Conservation (phyloP, 345 rosid species). For the Leavenworthia alabamica region DNA sequence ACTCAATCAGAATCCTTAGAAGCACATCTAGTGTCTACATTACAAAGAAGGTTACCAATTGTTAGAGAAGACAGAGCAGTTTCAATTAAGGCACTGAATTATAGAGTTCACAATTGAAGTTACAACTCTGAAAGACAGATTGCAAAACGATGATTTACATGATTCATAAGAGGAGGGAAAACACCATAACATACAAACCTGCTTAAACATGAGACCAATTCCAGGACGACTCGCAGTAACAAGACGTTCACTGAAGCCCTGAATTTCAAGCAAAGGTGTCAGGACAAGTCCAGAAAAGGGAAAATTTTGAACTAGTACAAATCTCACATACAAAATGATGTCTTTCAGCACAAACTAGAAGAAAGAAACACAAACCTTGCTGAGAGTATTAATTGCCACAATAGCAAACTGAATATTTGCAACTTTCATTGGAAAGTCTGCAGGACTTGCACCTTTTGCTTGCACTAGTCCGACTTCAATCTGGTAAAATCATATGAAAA, state of each 20-base stretch:
- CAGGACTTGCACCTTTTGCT: constrained; percentile 41
- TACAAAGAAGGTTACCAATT: constrained; percentile 1
- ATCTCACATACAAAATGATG: background rate
- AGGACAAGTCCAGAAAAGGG: constrained; percentile 7
- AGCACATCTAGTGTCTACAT: constrained; percentile 87
- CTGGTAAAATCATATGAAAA: constrained; percentile 41
- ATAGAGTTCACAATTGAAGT: background rate
- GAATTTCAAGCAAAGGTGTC: constrained; percentile 21
- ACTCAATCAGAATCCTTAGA: constrained; percentile 65
- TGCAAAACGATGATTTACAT: background rate
- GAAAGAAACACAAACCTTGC: constrained; percentile 58
- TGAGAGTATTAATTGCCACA: constrained; percentile 84
- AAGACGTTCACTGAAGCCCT: constrained; percentile 95
- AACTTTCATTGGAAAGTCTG: constrained; percentile 51
- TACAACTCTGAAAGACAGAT: background rate
- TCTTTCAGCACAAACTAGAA: background rate
- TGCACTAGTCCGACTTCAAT: constrained; percentile 55
- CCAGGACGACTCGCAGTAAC: constrained; percentile 79
- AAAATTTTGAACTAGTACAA: background rate
- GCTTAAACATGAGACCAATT: constrained; percentile 89
- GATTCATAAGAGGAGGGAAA: background rate
- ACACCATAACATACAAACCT: constrained; percentile 43
- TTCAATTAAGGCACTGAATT: background rate
- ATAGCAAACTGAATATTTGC: constrained; percentile 63
- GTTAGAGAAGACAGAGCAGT: constrained; percentile 6